Evolutionary conservation across 352 stramenopile species (phyloP).

Genomic region (Globisporangium cylindrosporum): DNA sequence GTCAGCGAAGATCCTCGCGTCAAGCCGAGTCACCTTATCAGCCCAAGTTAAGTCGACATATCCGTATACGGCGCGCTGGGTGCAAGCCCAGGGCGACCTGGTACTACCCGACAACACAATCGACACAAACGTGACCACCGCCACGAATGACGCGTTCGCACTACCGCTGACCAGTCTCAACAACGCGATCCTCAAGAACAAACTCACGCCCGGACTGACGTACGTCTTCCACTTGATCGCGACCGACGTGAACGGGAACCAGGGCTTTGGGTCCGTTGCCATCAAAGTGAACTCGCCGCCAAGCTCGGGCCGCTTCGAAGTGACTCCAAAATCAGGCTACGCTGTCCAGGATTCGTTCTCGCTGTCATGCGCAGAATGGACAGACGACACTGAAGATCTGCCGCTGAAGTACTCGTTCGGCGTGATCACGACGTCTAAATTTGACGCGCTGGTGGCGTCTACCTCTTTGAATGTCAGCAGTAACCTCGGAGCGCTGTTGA

Average conservation of each 20-base stretch:
- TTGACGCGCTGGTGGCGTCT: constrained; percentile 20
- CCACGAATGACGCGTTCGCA: constrained; percentile 37
- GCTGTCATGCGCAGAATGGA: constrained; percentile 55
- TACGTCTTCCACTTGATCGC: constrained; percentile 66
- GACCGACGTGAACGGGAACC: constrained; percentile 47
- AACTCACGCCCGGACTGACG: constrained; percentile 53
- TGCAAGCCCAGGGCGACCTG: constrained; percentile 59
- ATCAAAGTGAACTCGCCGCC: constrained; percentile 63
- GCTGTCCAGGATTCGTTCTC: constrained; percentile 56
- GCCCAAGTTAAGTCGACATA: constrained; percentile 53
- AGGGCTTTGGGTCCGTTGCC: constrained; percentile 45
- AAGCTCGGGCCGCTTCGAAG: constrained; percentile 42
- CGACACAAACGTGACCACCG: constrained; percentile 19
- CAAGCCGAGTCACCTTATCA: constrained; percentile 34
- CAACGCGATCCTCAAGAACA: constrained; percentile 55
- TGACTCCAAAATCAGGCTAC: constrained; percentile 42
- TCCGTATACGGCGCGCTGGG: constrained; percentile 52
- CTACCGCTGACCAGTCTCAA: constrained; percentile 49
- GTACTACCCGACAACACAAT: constrained; percentile 24
- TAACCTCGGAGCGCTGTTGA: constrained; percentile 24
- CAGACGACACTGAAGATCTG: constrained; percentile 51
- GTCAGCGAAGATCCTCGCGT: constrained; percentile 44
- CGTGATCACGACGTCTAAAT: constrained; percentile 31
- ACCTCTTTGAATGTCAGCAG: constrained; percentile 18
- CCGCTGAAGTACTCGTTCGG: constrained; percentile 65